Conservation (phyloP, 331 rosid genomes). For the Spiraea crenata region DNA sequence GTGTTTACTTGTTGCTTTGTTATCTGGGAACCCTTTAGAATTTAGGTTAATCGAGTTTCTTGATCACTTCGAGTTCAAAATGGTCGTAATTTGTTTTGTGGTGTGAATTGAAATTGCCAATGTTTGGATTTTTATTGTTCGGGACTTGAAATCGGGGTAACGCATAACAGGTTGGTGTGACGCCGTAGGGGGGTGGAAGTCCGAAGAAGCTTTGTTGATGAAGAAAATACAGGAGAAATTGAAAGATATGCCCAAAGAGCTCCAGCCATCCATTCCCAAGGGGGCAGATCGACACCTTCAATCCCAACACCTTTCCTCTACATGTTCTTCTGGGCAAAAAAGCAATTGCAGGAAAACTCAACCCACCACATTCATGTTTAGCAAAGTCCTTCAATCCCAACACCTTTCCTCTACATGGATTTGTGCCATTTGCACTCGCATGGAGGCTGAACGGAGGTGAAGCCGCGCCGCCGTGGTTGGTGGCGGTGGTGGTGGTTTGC, state of each 20-base stretch:
- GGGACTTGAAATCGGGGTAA: slow-evolving; percentile 22
- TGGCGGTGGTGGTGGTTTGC: no score
- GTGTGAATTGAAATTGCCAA: neutral
- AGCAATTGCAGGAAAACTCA: no score
- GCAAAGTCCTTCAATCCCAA: no score
- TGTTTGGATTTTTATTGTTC: neutral
- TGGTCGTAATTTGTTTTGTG: slow-evolving; percentile 1
- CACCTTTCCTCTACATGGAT: no score
- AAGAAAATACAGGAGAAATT: slow-evolving; percentile 76
- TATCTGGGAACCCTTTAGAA: neutral
- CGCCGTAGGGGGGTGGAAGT: slow-evolving; percentile 89
- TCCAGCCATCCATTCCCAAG: slow-evolving; percentile 56
- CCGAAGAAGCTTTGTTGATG: slow-evolving; percentile 88
- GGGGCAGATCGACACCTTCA: slow-evolving; percentile 90
- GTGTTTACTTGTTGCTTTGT: neutral
- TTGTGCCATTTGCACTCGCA: no score
- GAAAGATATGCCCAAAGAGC: slow-evolving; percentile 63
- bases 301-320: no score
- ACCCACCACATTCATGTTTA: no score
- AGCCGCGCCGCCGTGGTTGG: no score
- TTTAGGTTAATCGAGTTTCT: neutral
- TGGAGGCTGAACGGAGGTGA: no score
- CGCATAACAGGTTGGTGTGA: slow-evolving; percentile 77
- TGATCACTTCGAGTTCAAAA: no score
- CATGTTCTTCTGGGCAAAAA: no score